phyloP scores from a whole-genome alignment of 306 rosid genomes.

The Trichosanthes cucumerina region DNA sequence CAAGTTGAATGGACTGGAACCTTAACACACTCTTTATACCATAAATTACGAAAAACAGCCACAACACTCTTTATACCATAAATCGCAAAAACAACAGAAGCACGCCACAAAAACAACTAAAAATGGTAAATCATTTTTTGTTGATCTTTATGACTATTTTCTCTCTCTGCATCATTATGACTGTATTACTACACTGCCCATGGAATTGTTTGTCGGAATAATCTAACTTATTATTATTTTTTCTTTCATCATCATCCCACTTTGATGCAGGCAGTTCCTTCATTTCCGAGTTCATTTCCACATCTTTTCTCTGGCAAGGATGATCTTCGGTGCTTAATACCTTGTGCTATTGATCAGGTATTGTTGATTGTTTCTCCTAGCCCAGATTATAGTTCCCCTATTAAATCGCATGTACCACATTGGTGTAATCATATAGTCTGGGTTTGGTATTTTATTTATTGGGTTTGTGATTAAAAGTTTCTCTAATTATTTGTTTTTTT shows the following conservation, averaged over 20 bases:
- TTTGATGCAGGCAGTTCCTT: conserved; percentile 78
- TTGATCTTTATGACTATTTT: neutral
- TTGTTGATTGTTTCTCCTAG: neutral
- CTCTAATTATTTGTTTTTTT: conserved; percentile 4
- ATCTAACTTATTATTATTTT: conserved; percentile 4
- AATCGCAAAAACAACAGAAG: neutral
- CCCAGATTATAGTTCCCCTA: neutral
- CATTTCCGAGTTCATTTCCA: conserved; percentile 97
- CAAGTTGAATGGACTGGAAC: neutral
- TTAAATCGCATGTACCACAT: neutral
- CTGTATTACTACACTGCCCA: neutral
- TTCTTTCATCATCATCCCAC: conserved; percentile 4
- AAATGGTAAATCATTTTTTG: neutral
- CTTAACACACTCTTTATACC: neutral
- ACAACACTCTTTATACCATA: neutral
- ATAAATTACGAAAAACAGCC: neutral
- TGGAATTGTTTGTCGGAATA: conserved; percentile 8
- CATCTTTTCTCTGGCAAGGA: conserved; percentile 74
- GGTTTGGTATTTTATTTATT: neutral
- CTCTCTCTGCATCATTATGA: neutral
- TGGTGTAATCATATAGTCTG: neutral
- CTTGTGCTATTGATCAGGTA: conserved; percentile 98
- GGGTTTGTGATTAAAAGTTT: neutral
- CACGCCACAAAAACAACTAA: neutral
- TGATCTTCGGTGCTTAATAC: conserved; percentile 77